Evolutionary conservation across 2,329 filamentous ascomycete genomes (phyloP).

Genomic region (Xylaria polymorpha): DNA sequence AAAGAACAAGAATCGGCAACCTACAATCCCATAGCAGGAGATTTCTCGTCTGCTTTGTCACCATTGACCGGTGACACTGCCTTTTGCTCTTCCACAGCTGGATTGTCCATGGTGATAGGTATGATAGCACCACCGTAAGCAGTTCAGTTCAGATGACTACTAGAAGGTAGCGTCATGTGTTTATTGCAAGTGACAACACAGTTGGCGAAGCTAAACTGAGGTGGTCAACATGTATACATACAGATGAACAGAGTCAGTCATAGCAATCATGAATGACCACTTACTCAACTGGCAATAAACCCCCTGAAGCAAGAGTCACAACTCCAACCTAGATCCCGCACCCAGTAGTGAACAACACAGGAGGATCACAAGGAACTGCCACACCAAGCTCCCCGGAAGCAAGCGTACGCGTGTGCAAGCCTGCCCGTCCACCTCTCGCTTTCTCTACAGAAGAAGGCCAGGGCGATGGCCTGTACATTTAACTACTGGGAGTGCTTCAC

Average conservation of each 20-base stretch:
- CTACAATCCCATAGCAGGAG: conserved; percentile 30
- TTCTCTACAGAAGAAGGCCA: not conserved
- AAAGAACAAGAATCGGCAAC: conserved; percentile 18
- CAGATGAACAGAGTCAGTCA: not conserved
- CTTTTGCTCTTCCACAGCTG: conserved; percentile 29
- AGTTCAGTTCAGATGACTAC: conserved; percentile 1
- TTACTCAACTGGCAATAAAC: conserved; percentile 9
- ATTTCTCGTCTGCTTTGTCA: conserved; percentile 31
- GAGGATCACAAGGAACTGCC: not conserved
- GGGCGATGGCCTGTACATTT: conserved; percentile 7
- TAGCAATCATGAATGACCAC: not conserved
- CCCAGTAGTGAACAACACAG: not conserved
- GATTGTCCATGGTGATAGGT: conserved; percentile 33
- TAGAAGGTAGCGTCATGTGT: not conserved
- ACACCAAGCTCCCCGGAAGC: not conserved
- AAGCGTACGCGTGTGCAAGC: not conserved
- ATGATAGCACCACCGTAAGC: not conserved
- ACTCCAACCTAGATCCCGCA: not conserved
- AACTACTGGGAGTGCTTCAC: not conserved
- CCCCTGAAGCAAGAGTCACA: not conserved
- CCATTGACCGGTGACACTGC: conserved; percentile 21
- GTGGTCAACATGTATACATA: conserved; percentile 1
- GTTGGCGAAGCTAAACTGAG: conserved; percentile 2
- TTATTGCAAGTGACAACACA: not conserved
- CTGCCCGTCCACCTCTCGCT: conserved; percentile 3